Percentiles rank a stretch among this genome's conserved stretches.
Evolutionary conservation across 2,329 filamentous ascomycete species (phyloP).

Genomic region (Botryosphaeria dothidea): DNA sequence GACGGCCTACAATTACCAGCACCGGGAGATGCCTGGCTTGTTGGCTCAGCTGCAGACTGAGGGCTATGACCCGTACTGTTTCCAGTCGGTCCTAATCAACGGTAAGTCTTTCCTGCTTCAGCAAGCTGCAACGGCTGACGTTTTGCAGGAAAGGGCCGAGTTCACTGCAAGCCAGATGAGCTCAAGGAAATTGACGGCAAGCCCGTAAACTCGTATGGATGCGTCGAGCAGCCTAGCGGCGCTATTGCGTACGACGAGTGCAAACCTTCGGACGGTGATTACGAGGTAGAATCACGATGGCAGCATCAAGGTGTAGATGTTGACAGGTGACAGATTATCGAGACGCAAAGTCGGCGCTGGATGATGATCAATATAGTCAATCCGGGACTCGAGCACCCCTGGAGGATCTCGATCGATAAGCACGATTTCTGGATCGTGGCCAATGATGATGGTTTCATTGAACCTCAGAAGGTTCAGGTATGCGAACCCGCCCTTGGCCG

Average conservation of each 20-base stretch:
- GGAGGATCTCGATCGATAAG: constrained; percentile 23
- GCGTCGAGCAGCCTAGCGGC: constrained; percentile 21
- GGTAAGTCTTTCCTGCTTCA: background rate
- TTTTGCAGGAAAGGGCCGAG: constrained; percentile 20
- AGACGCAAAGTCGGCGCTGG: constrained; percentile 22
- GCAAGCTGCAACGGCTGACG: background rate
- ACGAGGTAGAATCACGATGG: background rate
- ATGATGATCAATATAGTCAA: constrained; percentile 24
- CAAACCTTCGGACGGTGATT: constrained; percentile 18
- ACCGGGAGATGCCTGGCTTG: constrained; percentile 22
- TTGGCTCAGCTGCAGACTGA: constrained; percentile 23
- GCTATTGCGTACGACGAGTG: constrained; percentile 23
- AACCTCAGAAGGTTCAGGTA: constrained; percentile 21
- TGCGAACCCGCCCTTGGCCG: background rate
- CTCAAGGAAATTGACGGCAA: constrained; percentile 21
- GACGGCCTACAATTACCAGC: constrained; percentile 24
- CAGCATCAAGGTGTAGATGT: no score
- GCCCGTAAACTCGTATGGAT: constrained; percentile 21
- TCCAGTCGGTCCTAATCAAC: constrained; percentile 23
- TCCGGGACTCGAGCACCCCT: constrained; percentile 23
- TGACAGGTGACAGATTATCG: constrained; percentile 15
- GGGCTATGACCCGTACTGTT: constrained; percentile 24
- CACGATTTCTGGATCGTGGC: constrained; percentile 25
- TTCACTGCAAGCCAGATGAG: constrained; percentile 22
- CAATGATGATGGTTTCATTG: constrained; percentile 24